phyloP scores from a whole-genome alignment of 768 basidiomycete species.

The Crucibulum laeve region DNA sequence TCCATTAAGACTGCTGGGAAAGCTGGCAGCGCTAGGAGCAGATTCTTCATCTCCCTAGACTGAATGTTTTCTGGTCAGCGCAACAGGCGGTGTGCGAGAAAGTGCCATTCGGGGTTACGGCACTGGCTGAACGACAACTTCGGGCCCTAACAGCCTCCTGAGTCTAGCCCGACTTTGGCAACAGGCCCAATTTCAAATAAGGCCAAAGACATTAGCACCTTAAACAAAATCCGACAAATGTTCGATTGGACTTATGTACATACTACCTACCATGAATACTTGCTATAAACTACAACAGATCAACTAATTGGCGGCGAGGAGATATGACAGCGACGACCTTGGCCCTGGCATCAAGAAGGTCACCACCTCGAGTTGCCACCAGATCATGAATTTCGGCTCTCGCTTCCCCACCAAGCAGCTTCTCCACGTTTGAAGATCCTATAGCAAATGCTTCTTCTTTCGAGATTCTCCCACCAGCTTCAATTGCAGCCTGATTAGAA shows the following conservation, averaged over 20 bases:
- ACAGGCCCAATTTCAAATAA: too few species aligned
- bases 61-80: too few species aligned
- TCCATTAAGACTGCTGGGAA: too few species aligned
- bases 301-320: conserved; percentile 32
- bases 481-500: conserved; percentile 35
- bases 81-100: too few species aligned
- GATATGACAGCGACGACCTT: conserved; percentile 55
- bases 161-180: too few species aligned
- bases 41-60: too few species aligned
- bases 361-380: conserved; percentile 53
- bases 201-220: too few species aligned
- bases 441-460: conserved; percentile 40
- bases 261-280: background rate
- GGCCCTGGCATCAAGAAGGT: conserved; percentile 39
- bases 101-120: too few species aligned
- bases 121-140: too few species aligned
- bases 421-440: conserved; percentile 42
- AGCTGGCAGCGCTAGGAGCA: too few species aligned
- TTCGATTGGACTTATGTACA: background rate
- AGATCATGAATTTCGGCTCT: conserved; percentile 41
- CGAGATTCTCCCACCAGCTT: conserved; percentile 33
- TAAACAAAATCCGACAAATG: too few species aligned
- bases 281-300: conserved; percentile 21
- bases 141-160: too few species aligned
- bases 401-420: conserved; percentile 29